These are phyloP conservation scores for Phytophthora meadii DNA, from an alignment of 352 stramenopile species.

Conservation along the genomic window DNA sequence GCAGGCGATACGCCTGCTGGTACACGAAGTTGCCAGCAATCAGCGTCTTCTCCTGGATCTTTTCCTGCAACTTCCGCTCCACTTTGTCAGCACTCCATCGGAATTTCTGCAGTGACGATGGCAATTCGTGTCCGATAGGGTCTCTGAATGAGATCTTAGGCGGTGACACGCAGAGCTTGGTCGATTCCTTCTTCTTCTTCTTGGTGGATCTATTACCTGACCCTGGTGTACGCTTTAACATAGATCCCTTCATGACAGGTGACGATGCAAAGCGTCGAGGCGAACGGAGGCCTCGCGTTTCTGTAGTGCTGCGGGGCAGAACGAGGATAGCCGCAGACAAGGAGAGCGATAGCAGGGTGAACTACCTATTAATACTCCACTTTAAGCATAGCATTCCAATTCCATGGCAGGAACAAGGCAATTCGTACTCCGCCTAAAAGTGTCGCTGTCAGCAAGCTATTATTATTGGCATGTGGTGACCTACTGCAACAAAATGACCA, in stretches of 20 bases:
- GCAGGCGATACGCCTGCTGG: constrained; percentile 84
- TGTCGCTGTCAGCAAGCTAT: too few species aligned
- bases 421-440: constrained; percentile 10
- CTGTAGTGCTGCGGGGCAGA: constrained; percentile 11
- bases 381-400: constrained; percentile 2
- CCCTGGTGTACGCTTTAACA: constrained; percentile 42
- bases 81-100: constrained; percentile 84
- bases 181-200: constrained; percentile 45
- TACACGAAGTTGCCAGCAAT: constrained; percentile 88
- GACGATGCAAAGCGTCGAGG: constrained; percentile 5
- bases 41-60: constrained; percentile 87
- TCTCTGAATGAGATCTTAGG: constrained; percentile 70
- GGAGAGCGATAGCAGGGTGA: neutral
- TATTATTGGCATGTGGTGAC: neutral
- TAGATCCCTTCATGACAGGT: constrained; percentile 47
- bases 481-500: constrained; percentile 24
- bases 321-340: constrained; percentile 22
- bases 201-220: constrained; percentile 15
- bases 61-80: constrained; percentile 84
- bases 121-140: constrained; percentile 63
- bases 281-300: constrained; percentile 8
- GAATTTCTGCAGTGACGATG: constrained; percentile 71
- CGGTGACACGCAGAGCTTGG: constrained; percentile 54
- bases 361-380: constrained; percentile 25
- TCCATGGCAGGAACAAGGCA: constrained; percentile 1